Base-by-base conservation (phyloP, 345 rosid genomes). In the Hibiscus mutabilis region DNA sequence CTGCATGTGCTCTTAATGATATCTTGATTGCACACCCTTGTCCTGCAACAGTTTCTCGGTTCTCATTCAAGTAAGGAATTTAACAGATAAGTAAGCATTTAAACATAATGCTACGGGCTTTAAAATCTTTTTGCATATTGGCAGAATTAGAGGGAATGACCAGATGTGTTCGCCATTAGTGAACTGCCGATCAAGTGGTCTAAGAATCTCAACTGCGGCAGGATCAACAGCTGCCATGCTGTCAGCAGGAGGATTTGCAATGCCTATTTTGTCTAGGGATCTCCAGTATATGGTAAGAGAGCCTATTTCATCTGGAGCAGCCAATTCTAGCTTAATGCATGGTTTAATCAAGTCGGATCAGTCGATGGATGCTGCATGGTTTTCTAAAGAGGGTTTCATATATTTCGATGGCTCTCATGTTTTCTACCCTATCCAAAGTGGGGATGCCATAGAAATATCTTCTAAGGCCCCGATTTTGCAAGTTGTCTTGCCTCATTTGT, bases 141-240 rank as follows among this genome's bases (percentile, higher is more conserved):
- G n/a, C 52, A 47, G 52, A 47, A 47, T 47, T 47, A 47, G 52
- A 72, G 81, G 61, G 60, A 82, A 81, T 46, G 77, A 83, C 13
- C 73, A 84, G 75, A 73, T 79, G 21, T 62, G 72, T 76, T 67
- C 79, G 5, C 83, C 84, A 35, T 64, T 85, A 58, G 85, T 86
- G 72, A 86, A 88, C 81, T 81, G 97, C 60, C 84, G 93, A 68
- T 88, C 98, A 65, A 91, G 98, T 65, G 98, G 98, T 73, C 82
- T 94, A 31, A 86, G 97, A 87, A 84, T 90, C 64, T 94, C 96
- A 51, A 89, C 92, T 44, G 91, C 97, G 14, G 88, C 91, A 64
- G 98, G 97, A 59, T 90, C 97, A 53, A 90, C 98, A 0, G 96
- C 96, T 5, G 97, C 99, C 70, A 94, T 90, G 96, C 88, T 76